Evolutionary conservation across 306 rosid species (phyloP), one percentile per base, ranked within the genome.

Genomic region (Quercus cerris): DNA sequence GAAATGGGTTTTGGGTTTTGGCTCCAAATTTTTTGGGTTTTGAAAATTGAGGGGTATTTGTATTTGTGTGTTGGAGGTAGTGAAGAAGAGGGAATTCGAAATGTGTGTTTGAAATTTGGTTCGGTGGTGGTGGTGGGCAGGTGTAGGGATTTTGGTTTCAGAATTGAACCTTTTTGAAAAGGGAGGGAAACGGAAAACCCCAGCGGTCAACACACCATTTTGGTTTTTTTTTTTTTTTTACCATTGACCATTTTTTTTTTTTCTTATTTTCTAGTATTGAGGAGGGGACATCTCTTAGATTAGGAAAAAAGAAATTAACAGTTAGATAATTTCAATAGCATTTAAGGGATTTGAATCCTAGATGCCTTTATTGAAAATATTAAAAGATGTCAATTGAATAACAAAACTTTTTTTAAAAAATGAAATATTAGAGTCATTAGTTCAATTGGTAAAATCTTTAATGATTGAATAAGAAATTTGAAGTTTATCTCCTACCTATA

Each of bases 171-270:
- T 41, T 18, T 85, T 78, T 28, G 78, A 78, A 77, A 78, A 85
- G 59, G 80, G 88, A 81, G 91, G 89, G 91, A 88, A 88, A 87
- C 67, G 91, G 88, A 87, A 88, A 88, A 87, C 67, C 75, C 14
- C 33, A 52, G 31, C 15, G 0, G 17, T 41, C 46, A 41, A 41
- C 54, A 1, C 57, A 17, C 13, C 41, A 7, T 12, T 14, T 5
- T 73, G 5, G 54, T 10, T 79, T 79, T 66, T 66, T 28, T 14
- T 9, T 76, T 80, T 30, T 57, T 44, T 44, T 17, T 38, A 63
- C 80, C 82, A 81, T 41, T 41, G 11, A 41, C 46, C 46, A 6
- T 35, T 35, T 38, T 1, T 2, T 1, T 2, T 38, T 41, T 41
- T 41, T 8, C 12, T 41, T 8, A 0, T 41, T 41, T 41, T 41